Base-by-base conservation (phyloP, 2,329 filamentous ascomycete genomes). In the Hymenotorrendiella dingleyae region DNA sequence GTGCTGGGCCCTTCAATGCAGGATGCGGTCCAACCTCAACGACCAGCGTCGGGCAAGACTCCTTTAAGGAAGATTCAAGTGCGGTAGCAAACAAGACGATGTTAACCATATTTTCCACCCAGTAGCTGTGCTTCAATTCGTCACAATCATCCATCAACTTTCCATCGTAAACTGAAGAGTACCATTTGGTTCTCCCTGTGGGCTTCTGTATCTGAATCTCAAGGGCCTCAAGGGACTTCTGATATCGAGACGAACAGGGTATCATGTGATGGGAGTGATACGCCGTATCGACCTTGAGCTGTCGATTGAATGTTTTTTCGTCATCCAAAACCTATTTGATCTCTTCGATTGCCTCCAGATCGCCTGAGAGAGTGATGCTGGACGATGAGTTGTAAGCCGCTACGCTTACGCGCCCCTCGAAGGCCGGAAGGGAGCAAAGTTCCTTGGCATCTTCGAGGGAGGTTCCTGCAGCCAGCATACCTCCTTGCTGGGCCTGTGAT, bases 391-490 rank as follows among this genome's bases (percentile, higher is more conserved):
- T 59, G 19, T 52, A 11, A 8, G 32, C 32, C 10, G 32, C 32
- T 48, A 12, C 57, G 60, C 6, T 62, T 62, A 23, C 63, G 49
- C 22, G 49, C 23, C 26, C 16, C 20, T 27, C n/a, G 12, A 20
- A 33, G 4, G 11, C 10, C 20, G 14, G 9, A 8, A 19, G 23
- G 22, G 10, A 6, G 11, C 20, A n/a, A 6, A 36, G 16, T 17
- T 33, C 11, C 16, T 33, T n/a, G 3, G 29, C 19, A 12, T 43
- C 35, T 12, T 29, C 17, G 8, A 27, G 7, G 11, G 34, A 37
- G 3, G 63, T 61, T 0, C 65, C 67, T 0, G 65, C 70, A 0
- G 70, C 71, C 34, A 76, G 50, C 73, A 77, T 77, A 1, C 59
- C 62, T 0, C 74, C 74, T 20, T 28, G 21, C 2, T 8, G 9